Evolutionary conservation across 108 stramenopile genomes (phyloP), one percentile per base, ranked within the genome.

Genomic region (Fragilaria radians): DNA sequence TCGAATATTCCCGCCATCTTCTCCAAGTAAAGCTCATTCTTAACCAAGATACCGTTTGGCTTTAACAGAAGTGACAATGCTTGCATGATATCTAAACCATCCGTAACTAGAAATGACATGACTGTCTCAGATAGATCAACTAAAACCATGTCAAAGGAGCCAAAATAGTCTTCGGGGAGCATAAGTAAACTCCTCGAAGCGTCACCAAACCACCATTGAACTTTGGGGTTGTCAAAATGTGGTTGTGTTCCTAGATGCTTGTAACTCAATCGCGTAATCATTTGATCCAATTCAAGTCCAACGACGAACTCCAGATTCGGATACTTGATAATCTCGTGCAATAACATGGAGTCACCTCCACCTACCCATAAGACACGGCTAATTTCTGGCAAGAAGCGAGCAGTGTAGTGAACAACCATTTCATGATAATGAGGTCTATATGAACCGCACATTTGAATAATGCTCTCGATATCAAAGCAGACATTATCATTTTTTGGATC

Each of bases 141-240:
- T 65, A 93, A 71, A 19, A 93, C 85, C 63, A 93, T 52, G 69
- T 93, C 91, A 63, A 93, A 93, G 29, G 82, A 79, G 4, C 83
- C 85, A 57, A 81, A 87, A 65, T 86, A 89, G 22, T 87, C 85
- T 28, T 81, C 69, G 0, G 91, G 88, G 24, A 93, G 70, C 59
- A 93, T 49, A 3, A 82, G 52, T 24, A 93, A 59, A 52, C 73
- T 78, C 73, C 89, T 93, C 48, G 91, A 69, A 0, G 91, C 91
- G 62, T 93, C 91, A 17, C 91, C 91, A 55, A 80, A 93, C 91
- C 91, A 93, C 91, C 91, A 93, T 68, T 89, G 78, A 0, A 92
- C 91, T 26, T 81, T 76, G 25, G 76, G 72, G 57, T 88, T 78
- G 46, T 92, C 87, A 65, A 84, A 91, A 54, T 91, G 89, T 11